phyloP scores from a whole-genome alignment of 176 grass and related monocot species.

The Oryza punctata region DNA sequence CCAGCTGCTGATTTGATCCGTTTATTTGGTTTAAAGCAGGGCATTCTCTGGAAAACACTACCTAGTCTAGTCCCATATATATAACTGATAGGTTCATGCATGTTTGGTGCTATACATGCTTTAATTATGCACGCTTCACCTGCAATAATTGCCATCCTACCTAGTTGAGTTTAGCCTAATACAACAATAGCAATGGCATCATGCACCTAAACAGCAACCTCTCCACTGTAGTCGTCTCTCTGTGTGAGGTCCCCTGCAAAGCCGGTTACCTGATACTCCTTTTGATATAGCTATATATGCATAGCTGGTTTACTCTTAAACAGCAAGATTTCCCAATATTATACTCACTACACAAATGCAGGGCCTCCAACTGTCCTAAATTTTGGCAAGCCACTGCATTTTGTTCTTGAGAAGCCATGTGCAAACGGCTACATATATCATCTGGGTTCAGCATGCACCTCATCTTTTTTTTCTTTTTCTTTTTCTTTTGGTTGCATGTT shows the following conservation, averaged over 20 bases:
- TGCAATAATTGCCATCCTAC: not conserved
- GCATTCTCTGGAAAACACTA: not conserved
- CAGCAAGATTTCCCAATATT: not conserved
- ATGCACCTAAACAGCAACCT: not conserved
- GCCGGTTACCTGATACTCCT: not conserved
- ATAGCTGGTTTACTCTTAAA: not conserved
- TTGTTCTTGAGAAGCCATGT: slow-evolving; percentile 17
- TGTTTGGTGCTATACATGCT: not conserved
- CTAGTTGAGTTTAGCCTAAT: not conserved
- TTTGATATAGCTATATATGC: not conserved
- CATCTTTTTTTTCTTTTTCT: not conserved
- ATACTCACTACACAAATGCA: not conserved
- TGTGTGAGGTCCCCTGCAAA: not conserved
- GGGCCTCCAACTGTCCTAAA: slow-evolving; percentile 19
- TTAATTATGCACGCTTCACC: not conserved
- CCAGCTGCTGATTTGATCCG: not conserved
- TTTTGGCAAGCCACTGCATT: not conserved
- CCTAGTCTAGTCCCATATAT: not conserved
- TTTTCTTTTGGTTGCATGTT: not conserved
- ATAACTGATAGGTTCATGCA: not conserved
- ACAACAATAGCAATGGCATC: not conserved
- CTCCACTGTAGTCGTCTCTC: not conserved
- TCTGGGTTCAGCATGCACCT: not conserved
- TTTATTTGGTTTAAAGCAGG: not conserved
- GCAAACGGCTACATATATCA: slow-evolving; percentile 23